These are phyloP conservation scores for Salix suchowensis DNA, from an alignment of 345 rosid genomes.

Conservation along the genomic window DNA sequence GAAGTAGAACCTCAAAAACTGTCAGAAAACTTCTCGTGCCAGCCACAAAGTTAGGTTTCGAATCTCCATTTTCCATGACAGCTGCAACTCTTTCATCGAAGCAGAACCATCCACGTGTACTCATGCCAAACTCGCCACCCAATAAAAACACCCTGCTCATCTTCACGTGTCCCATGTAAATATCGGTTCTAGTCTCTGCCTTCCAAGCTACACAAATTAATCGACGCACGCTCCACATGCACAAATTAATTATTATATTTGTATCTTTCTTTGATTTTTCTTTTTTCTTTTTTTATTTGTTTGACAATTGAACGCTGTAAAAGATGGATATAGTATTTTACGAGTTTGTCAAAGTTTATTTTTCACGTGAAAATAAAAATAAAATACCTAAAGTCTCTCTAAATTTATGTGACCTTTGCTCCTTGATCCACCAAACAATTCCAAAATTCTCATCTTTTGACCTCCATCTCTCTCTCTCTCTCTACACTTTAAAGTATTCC, in stretches of 20 bases:
- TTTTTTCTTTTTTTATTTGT: background rate
- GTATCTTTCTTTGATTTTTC: background rate
- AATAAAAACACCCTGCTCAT: background rate
- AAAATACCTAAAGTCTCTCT: background rate
- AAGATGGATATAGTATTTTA: background rate
- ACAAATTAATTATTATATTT: too few species aligned
- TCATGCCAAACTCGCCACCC: background rate
- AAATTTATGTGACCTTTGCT: background rate
- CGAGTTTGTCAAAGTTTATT: background rate
- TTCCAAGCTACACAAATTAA: background rate
- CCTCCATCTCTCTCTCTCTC: background rate
- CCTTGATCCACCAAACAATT: slow-evolving; percentile 29
- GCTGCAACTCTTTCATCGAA: background rate
- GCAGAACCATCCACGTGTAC: background rate
- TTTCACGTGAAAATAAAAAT: background rate
- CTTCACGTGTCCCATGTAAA: slow-evolving; percentile 3
- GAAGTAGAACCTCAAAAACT: background rate
- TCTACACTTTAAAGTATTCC: background rate
- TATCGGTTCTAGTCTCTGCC: background rate
- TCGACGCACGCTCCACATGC: too few species aligned
- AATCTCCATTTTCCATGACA: background rate
- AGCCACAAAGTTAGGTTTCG: background rate
- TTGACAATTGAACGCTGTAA: background rate
- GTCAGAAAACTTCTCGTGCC: background rate
- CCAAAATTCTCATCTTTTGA: background rate